Conservation (phyloP, 306 rosid species). For the Medicago truncatula region DNA sequence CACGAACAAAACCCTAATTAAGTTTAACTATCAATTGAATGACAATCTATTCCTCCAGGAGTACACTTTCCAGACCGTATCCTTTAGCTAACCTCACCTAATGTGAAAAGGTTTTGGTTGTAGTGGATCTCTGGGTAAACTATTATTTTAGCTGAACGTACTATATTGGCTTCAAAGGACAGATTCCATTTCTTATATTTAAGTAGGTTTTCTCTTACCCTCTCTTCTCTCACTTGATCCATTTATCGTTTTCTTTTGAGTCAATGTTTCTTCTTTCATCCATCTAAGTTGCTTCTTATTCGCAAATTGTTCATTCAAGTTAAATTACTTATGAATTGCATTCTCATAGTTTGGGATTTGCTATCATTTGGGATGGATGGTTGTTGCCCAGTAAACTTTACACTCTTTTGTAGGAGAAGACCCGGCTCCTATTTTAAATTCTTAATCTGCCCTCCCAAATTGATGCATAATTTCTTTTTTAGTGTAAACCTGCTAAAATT, state of each 20-base stretch:
- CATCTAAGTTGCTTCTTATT: background rate
- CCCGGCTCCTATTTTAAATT: background rate
- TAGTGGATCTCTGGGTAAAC: background rate
- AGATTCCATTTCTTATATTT: background rate
- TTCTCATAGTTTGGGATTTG: conserved; percentile 1
- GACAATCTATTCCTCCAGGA: background rate
- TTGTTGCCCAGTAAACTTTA: conserved; percentile 1
- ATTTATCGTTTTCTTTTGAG: background rate
- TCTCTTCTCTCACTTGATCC: conserved; percentile 1
- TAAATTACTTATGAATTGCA: background rate
- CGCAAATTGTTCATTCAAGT: background rate
- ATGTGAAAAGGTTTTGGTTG: background rate
- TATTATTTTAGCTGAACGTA: background rate
- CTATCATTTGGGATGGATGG: conserved; percentile 1
- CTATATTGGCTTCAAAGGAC: background rate
- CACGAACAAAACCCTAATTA: background rate
- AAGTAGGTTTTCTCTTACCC: background rate
- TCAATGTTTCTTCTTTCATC: conserved; percentile 5
- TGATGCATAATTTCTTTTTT: background rate
- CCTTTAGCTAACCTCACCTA: background rate
- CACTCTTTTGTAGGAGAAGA: background rate
- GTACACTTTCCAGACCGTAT: background rate
- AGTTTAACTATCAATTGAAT: background rate
- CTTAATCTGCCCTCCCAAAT: background rate
- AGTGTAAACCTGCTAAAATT: background rate